phyloP scores from a whole-genome alignment of 306 rosid species.

The Prunus salicina region DNA sequence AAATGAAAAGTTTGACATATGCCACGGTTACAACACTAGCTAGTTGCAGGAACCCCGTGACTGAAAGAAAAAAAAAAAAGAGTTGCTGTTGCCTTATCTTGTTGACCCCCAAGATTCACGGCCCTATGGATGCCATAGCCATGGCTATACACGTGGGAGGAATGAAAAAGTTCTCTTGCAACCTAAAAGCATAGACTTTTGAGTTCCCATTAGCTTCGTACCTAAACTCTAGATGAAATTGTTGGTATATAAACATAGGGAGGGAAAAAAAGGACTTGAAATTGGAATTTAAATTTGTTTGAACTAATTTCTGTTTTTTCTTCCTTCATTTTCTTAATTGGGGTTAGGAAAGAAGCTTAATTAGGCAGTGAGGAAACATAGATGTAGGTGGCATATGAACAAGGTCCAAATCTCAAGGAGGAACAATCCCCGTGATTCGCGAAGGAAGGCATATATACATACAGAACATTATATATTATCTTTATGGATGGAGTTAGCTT shows the following conservation, averaged over 20 bases:
- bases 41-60: conserved; percentile 60
- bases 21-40: not conserved
- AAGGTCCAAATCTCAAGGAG: conserved; percentile 32
- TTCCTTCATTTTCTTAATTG: not conserved
- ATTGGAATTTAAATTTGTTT: not conserved
- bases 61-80: not conserved
- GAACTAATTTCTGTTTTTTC: too few species aligned
- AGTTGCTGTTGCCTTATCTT: conserved; percentile 21
- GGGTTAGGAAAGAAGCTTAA: not conserved
- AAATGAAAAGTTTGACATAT: not conserved
- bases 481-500: conserved; percentile 3
- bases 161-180: conserved; percentile 49
- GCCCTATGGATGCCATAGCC: conserved; percentile 22
- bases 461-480: conserved; percentile 17
- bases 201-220: not conserved
- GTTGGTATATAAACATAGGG: not conserved
- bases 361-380: conserved; percentile 15
- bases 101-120: conserved; percentile 41
- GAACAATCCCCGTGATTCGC: conserved; percentile 76
- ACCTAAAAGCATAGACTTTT: conserved; percentile 28
- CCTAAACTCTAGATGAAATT: not conserved
- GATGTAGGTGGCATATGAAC: not conserved
- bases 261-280: not conserved
- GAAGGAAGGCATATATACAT: conserved; percentile 28
- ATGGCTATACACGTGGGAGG: conserved; percentile 59